phyloP scores from a whole-genome alignment of 129 eudicot genomes.

The Pseudognaphalium luteoalbum region DNA sequence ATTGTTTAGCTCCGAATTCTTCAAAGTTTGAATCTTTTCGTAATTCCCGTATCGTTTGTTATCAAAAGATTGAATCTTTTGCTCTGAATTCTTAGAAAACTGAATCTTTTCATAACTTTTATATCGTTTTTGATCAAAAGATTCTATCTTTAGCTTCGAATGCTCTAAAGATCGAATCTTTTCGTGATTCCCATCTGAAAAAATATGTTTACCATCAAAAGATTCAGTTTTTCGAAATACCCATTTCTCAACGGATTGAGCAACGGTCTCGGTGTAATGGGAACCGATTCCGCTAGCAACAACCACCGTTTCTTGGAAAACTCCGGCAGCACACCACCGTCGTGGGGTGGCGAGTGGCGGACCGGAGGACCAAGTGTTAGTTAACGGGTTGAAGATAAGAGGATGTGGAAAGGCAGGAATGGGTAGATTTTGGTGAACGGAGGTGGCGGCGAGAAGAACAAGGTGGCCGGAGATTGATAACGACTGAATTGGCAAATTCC shows the following conservation, averaged over 20 bases:
- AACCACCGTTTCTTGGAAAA: conserved; percentile 35
- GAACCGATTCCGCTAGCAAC: conserved; percentile 77
- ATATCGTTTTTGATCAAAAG: background rate
- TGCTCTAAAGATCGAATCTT: conserved; percentile 42
- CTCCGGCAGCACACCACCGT: conserved; percentile 81
- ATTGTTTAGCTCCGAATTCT: background rate
- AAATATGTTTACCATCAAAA: background rate
- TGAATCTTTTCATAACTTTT: background rate
- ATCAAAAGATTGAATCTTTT: background rate
- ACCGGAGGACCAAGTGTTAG: conserved; percentile 45
- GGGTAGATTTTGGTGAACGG: conserved; percentile 23
- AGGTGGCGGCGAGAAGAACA: conserved; percentile 59
- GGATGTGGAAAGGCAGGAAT: conserved; percentile 61
- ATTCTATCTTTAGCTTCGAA: conserved; percentile 33
- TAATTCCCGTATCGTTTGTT: background rate
- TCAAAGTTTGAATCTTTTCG: background rate
- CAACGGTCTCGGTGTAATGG: conserved; percentile 46
- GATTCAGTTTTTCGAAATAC: conserved; percentile 16
- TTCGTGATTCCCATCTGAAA: conserved; percentile 38
- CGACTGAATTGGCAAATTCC: conserved; percentile 64
- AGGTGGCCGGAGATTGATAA: conserved; percentile 41
- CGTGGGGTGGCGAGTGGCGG: conserved; percentile 58
- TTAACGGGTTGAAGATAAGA: conserved; percentile 47
- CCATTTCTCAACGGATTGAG: conserved; percentile 73
- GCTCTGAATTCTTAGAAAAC: background rate